Conservation (phyloP, 495 filamentous ascomycete genomes). For the Beverwykella pulmonaria region DNA sequence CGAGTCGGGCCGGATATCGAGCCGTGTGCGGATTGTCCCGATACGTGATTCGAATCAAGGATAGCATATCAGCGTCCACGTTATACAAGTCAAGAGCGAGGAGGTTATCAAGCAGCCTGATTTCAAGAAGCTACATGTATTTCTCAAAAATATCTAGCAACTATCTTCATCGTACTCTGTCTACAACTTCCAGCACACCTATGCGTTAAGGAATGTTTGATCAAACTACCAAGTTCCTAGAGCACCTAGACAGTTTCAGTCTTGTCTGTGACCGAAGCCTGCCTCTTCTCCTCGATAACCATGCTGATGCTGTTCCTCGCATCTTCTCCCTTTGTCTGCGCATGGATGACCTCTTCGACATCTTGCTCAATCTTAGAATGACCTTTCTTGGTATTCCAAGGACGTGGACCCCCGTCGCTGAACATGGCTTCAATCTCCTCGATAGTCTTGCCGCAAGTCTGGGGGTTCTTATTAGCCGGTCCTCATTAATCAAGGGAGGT, state of each 20-base stretch:
- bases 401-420: slow-evolving; percentile 52
- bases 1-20: background rate
- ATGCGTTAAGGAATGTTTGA: background rate
- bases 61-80: background rate
- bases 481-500: background rate
- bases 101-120: background rate
- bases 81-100: background rate
- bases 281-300: slow-evolving; percentile 26
- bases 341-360: slow-evolving; percentile 33
- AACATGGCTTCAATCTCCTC: slow-evolving; percentile 73
- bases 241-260: slow-evolving; percentile 20
- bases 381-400: slow-evolving; percentile 65
- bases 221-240: background rate
- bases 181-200: background rate
- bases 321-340: slow-evolving; percentile 28
- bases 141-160: background rate
- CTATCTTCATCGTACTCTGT: background rate
- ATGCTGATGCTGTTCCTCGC: slow-evolving; percentile 23
- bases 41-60: background rate
- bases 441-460: slow-evolving; percentile 66
- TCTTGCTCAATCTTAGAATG: slow-evolving; percentile 41
- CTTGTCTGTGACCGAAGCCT: background rate
- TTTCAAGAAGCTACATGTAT: background rate
- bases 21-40: background rate
- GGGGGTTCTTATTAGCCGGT: background rate